Evolutionary conservation across 306 rosid species (phyloP).

Genomic region (Rubus idaeus): DNA sequence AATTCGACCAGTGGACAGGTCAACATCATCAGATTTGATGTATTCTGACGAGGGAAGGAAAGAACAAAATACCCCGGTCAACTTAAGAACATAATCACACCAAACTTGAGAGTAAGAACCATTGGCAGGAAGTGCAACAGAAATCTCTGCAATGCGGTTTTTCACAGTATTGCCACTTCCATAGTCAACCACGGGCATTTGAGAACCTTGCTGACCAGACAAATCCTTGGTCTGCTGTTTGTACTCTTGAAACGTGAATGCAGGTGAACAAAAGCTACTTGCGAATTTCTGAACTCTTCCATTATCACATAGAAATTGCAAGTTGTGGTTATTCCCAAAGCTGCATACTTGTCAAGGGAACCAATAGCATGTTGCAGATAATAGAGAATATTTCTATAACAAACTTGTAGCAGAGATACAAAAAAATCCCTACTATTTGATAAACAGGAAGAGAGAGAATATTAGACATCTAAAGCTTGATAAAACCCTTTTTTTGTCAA

Average conservation of each 20-base stretch:
- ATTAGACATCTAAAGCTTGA: background rate
- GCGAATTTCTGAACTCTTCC: constrained; percentile 96
- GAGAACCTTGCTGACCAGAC: constrained; percentile 39
- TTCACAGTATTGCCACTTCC: constrained; percentile 37
- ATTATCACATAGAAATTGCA: constrained; percentile 91
- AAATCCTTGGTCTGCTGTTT: constrained; percentile 45
- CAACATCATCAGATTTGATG: constrained; percentile 49
- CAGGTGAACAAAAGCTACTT: constrained; percentile 92
- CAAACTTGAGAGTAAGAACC: constrained; percentile 59
- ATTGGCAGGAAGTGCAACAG: constrained; percentile 36
- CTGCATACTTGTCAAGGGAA: constrained; percentile 64
- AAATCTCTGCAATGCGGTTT: constrained; percentile 36
- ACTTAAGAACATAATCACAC: constrained; percentile 62
- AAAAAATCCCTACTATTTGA: constrained; percentile 9
- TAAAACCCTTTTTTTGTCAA: background rate
- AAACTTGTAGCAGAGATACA: constrained; percentile 28
- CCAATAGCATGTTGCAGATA: constrained; percentile 10
- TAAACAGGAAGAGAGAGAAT: background rate
- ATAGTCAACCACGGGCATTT: constrained; percentile 35
- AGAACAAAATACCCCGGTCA: constrained; percentile 83
- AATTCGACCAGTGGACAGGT: constrained; percentile 55
- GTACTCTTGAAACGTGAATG: constrained; percentile 81
- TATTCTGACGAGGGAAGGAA: constrained; percentile 70
- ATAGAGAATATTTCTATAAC: background rate
- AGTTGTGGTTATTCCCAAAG: constrained; percentile 69